phyloP scores from a whole-genome alignment of 805 yeast genomes.

The Wickerhamomyces alni region DNA sequence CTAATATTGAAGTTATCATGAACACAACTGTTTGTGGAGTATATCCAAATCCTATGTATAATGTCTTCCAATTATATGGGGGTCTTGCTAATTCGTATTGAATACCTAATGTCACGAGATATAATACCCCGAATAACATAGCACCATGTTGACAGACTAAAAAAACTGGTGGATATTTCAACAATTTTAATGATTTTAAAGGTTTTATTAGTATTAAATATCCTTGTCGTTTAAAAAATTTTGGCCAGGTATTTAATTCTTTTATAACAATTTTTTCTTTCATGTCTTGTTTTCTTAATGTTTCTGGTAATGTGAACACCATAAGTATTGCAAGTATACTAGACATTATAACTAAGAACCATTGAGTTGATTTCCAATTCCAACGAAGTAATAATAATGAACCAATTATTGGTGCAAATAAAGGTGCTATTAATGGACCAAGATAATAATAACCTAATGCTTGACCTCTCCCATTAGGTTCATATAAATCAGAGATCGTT shows the following conservation, averaged over 20 bases:
- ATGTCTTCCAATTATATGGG: slow-evolving; percentile 66
- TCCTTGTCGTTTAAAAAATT: slow-evolving; percentile 30
- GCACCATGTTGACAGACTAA: slow-evolving; percentile 62
- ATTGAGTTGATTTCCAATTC: slow-evolving; percentile 89
- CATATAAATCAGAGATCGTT: slow-evolving; percentile 68
- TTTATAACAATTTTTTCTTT: too few species aligned
- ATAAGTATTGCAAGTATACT: slow-evolving; percentile 46
- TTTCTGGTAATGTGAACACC: slow-evolving; percentile 65
- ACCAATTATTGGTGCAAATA: slow-evolving; percentile 74
- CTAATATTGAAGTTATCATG: slow-evolving; percentile 66
- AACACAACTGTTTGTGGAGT: slow-evolving; percentile 81
- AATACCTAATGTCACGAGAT: slow-evolving; percentile 69
- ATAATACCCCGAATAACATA: slow-evolving; percentile 63
- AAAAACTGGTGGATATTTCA: slow-evolving; percentile 69
- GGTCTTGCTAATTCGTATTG: slow-evolving; percentile 51
- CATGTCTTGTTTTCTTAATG: slow-evolving; percentile 53
- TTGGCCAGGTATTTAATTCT: too few species aligned
- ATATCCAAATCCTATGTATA: slow-evolving; percentile 69
- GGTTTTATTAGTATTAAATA: slow-evolving; percentile 55
- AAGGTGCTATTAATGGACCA: slow-evolving; percentile 78
- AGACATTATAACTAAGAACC: slow-evolving; percentile 69
- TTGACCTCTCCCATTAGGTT: slow-evolving; percentile 62
- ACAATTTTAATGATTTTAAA: slow-evolving; percentile 51
- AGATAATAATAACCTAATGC: slow-evolving; percentile 78
- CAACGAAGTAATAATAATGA: slow-evolving; percentile 65